Evolutionary conservation across 805 yeast genomes (phyloP), one percentile per base, ranked within the genome.

Genomic region (Starmerella etchellsii): DNA sequence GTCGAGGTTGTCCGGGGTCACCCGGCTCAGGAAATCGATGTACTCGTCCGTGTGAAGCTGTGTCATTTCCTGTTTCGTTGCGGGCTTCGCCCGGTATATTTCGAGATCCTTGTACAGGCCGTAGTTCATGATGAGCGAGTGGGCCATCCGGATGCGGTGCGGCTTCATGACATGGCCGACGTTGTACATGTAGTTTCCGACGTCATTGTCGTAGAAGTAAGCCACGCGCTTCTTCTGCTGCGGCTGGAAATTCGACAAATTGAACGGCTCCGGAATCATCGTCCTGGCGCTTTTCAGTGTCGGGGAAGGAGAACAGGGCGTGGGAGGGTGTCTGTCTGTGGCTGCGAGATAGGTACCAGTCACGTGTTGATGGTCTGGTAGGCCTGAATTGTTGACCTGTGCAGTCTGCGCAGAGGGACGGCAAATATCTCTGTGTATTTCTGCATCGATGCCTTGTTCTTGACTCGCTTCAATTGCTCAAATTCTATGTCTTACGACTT

Each of bases 161-260:
- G 98, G 98, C 60, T 91, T 91, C 98, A 91, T 91, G 31, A 96
- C 96, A 62, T 91, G 98, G 23, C 95, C 95, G 4, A 95, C 91
- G 42, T 97, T 97, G 59, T 91, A 91, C 34, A 96, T 94, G 63
- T 88, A 88, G 65, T 91, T 91, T 27, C 97, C 97, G 36, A 91
- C 95, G 59, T 88, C 98, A 23, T 95, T 68, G 60, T 79, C 88
- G 55, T 79, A 79, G 59, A 80, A 80, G 56, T 80, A 80, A 0
- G 91, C 88, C 24, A 80, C 85, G 31, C 81, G 60, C 50, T 68
- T 66, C 60, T 70, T 71, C 39, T 70, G 72, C 45, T 64, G 69
- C 14, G 78, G 68, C 48, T 69, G 68, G 43, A 76, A 75, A 42
- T 67, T 66, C 43, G 76, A 62, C 6, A 76, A 73, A 50, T 75